Conservation (phyloP, 495 filamentous ascomycete species). For the Delitschia confertaspora region DNA sequence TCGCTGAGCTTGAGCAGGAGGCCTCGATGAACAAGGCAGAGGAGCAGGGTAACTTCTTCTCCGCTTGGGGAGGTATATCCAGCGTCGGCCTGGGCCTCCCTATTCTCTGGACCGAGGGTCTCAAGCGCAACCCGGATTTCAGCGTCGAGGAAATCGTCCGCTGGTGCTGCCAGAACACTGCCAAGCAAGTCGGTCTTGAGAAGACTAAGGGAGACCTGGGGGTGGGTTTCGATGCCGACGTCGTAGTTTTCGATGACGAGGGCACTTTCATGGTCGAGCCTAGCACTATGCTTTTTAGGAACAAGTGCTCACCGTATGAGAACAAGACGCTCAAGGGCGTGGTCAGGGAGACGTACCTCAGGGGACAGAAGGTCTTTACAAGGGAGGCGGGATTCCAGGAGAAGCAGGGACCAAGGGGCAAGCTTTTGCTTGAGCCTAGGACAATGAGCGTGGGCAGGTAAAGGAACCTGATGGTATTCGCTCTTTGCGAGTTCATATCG, state of each 20-base stretch:
- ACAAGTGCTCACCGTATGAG: slow-evolving; percentile 91
- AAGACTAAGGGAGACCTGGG: slow-evolving; percentile 72
- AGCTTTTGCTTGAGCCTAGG: slow-evolving; percentile 54
- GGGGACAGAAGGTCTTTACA: slow-evolving; percentile 67
- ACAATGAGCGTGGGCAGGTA: slow-evolving; percentile 9
- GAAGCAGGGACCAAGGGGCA: slow-evolving; percentile 49
- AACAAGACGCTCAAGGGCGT: slow-evolving; percentile 68
- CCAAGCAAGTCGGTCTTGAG: slow-evolving; percentile 81
- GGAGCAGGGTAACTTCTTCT: slow-evolving; percentile 75
- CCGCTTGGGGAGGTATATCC: slow-evolving; percentile 92
- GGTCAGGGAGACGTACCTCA: slow-evolving; percentile 83
- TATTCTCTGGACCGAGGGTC: slow-evolving; percentile 77
- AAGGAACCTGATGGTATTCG: too few relatives aligned
- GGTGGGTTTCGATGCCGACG: slow-evolving; percentile 82
- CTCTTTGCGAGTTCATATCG: too few relatives aligned
- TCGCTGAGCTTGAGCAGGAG: slow-evolving; percentile 32
- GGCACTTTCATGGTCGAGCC: slow-evolving; percentile 56
- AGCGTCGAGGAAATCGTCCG: slow-evolving; percentile 65
- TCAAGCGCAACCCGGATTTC: slow-evolving; percentile 43
- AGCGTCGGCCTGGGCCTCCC: slow-evolving; percentile 86
- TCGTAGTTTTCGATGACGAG: slow-evolving; percentile 84
- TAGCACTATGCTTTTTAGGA: slow-evolving; percentile 76
- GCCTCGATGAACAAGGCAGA: too few relatives aligned
- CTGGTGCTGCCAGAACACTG: slow-evolving; percentile 80
- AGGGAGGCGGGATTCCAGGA: slow-evolving; percentile 51